Base-by-base conservation (phyloP, 169 alveolate species). In the Sarcocystis neurona region DNA sequence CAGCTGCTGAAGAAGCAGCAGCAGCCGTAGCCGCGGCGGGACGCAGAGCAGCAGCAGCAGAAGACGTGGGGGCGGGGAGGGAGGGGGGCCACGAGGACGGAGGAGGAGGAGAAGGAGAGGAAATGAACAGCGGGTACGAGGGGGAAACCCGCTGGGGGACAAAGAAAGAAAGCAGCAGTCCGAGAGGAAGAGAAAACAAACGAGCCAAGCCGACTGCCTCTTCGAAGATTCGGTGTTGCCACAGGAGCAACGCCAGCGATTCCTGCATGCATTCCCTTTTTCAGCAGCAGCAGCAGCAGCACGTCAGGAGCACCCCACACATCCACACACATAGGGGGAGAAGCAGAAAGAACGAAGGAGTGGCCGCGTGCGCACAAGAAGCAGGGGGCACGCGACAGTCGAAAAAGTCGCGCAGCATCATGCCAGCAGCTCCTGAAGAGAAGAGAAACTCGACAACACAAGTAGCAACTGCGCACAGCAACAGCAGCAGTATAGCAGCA, bases 161-260 rank as follows among this genome's bases (percentile, higher is more conserved):
- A 20, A 41, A 37, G 44, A 63, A 12, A 18, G 39, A 6, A 32
- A 72, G 53, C 53, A 72, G 56, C 2, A 10, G 15, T 10, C 80
- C 80, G 37, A 72, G 53, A 2, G 80, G 80, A 32, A 34, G 41
- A 23, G 56, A 72, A 37, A 72, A 43, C 44, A 43, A 37, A 20
- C 84, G 84, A 6, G 84, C 43, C n/a, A 75, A 39, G 66, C 84
- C 43, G 58, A 75, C 44, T 0, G 84, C 43, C 39, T 37, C 84
- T 6, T 75, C 84, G 66, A 37, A 75, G 44, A 75, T 18, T 27
- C 48, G 66, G 84, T 46, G 63, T 66, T 75, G 84, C 84, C 48
- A 44, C 12, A 75, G 46, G 6, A 75, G 84, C 53, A 75, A 43
- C 37, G 44, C 15, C 66, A 37, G 37, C 5, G 84, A 75, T 66